Percentiles rank a stretch among this genome's conserved stretches.
Evolutionary conservation across 2,329 filamentous ascomycete species (phyloP).

Genomic region (Leptographium flavum): DNA sequence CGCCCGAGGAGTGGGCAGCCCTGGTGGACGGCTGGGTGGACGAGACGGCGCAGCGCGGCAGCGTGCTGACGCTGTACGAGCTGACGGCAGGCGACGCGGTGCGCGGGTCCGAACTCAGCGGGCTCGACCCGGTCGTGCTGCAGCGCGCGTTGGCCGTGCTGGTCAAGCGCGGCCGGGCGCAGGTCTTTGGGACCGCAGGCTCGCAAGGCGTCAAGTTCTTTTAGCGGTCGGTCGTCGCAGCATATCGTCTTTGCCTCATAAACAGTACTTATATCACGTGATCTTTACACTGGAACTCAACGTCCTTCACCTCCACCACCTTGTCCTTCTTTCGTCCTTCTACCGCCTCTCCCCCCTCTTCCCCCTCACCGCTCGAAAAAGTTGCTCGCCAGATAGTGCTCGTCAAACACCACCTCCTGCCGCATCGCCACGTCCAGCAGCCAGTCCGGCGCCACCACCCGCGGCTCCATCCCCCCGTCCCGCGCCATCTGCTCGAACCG

Average conservation of each 20-base stretch:
- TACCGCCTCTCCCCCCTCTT: not conserved
- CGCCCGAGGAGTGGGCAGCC: conserved; percentile 80
- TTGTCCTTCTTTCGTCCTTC: not conserved
- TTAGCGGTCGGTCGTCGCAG: conserved; percentile 26
- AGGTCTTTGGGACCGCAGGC: conserved; percentile 83
- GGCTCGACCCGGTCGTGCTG: conserved; percentile 74
- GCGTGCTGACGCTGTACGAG: conserved; percentile 86
- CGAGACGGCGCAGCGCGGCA: conserved; percentile 74
- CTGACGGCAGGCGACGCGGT: conserved; percentile 76
- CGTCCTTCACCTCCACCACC: no score
- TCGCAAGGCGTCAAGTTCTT: conserved; percentile 95
- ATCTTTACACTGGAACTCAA: no score
- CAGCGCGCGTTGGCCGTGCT: conserved; percentile 65
- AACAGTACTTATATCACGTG: no score
- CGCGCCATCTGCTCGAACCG: conserved; percentile 68
- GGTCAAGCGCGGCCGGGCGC: conserved; percentile 81
- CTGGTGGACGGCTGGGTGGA: conserved; percentile 71
- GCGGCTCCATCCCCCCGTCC: conserved; percentile 63
- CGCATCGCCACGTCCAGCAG: conserved; percentile 78
- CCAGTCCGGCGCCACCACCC: conserved; percentile 81
- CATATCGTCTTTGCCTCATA: no score
- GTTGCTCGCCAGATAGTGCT: conserved; percentile 37
- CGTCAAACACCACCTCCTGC: conserved; percentile 59
- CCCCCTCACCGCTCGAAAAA: conserved; percentile 7
- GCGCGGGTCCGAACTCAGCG: conserved; percentile 61